These are phyloP conservation scores for Golubevia pallescens DNA, from an alignment of 1,284 basidiomycete species.

Conservation along the genomic window DNA sequence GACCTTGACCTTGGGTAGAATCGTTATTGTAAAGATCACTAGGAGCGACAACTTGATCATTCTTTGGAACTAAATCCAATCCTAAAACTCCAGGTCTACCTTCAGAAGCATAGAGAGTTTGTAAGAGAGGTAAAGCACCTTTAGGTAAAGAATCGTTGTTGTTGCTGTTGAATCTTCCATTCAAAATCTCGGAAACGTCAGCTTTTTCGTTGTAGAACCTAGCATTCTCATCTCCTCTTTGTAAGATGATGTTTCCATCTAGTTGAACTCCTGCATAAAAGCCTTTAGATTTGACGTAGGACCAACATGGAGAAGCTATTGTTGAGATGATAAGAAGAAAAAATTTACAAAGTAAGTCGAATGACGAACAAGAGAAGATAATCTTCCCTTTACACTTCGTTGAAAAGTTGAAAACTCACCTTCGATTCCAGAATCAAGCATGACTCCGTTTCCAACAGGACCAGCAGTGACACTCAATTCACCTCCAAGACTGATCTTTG, in stretches of 20 bases:
- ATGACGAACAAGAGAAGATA: neutral
- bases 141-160: constrained; percentile 10
- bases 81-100: constrained; percentile 43
- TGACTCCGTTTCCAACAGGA: constrained; percentile 63
- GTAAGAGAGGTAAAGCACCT: constrained; percentile 41
- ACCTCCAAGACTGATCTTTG: constrained; percentile 57
- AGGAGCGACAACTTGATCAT: constrained; percentile 1
- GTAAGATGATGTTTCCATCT: constrained; percentile 58
- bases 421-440: constrained; percentile 51
- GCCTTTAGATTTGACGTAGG: constrained; percentile 63
- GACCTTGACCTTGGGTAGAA: no score
- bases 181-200: constrained; percentile 27
- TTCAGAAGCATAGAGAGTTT: constrained; percentile 53
- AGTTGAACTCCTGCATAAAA: constrained; percentile 61
- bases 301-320: constrained; percentile 52
- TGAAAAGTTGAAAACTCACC: neutral
- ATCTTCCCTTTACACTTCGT: neutral
- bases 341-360: no score
- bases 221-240: constrained; percentile 50
- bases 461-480: constrained; percentile 56
- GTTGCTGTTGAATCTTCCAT: constrained; percentile 25
- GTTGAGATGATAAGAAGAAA: neutral
- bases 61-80: constrained; percentile 39
- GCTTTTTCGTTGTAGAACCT: constrained; percentile 41
- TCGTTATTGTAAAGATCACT: no score